Conservation (phyloP, 495 filamentous ascomycete species). For the Parmelia sp. region DNA sequence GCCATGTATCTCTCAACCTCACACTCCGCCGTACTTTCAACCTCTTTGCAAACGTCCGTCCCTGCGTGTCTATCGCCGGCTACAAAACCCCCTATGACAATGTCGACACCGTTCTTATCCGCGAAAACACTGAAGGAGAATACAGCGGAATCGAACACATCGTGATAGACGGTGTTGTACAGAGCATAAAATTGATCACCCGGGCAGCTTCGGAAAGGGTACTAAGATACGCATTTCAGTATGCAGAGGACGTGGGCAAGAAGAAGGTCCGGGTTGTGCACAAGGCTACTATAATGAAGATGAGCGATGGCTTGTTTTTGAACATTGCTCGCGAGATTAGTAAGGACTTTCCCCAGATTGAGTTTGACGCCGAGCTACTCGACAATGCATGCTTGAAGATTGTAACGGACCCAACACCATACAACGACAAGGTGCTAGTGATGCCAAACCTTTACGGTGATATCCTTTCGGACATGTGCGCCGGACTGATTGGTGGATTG, state of each 20-base stretch:
- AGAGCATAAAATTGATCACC: conserved; percentile 99
- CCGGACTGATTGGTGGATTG: conserved; percentile 94
- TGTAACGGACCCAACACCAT: conserved; percentile 85
- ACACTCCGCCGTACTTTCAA: conserved; percentile 98
- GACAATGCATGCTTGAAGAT: conserved; percentile 99
- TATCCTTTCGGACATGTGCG: conserved; percentile 99
- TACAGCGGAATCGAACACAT: conserved; percentile 99
- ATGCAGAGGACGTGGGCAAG: conserved; percentile 83
- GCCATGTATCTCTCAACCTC: conserved; percentile 97
- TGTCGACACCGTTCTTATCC: conserved; percentile 95
- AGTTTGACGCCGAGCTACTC: conserved; percentile 93
- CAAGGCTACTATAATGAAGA: conserved; percentile 99
- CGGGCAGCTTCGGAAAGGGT: conserved; percentile 88
- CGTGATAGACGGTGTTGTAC: conserved; percentile 94
- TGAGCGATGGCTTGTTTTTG: conserved; percentile 97
- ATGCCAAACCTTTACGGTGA: conserved; percentile 99
- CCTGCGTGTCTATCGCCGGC: conserved; percentile 90
- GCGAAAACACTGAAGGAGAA: conserved; percentile 99
- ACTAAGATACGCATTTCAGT: conserved; percentile 93
- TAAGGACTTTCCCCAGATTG: conserved; percentile 89
- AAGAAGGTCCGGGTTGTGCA: conserved; percentile 95
- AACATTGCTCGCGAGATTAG: conserved; percentile 72
- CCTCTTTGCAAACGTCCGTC: conserved; percentile 97
- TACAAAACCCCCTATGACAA: conserved; percentile 99
- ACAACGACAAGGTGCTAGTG: conserved; percentile 98